Base-by-base conservation (phyloP, 345 rosid species). In the Kernera saxatilis region DNA sequence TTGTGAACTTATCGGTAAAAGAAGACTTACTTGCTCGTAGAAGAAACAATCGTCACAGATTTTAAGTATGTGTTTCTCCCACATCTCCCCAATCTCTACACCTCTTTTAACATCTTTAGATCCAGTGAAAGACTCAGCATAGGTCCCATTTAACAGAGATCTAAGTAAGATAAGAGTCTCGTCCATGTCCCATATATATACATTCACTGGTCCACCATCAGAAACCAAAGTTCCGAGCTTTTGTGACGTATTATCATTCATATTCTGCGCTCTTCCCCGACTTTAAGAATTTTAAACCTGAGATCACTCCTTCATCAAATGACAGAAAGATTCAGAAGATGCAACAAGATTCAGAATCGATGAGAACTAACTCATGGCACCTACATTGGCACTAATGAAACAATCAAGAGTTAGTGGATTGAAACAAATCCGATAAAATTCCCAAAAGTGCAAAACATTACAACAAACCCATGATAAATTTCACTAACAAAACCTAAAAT, bases 151-250 rank as follows among this genome's bases (percentile, higher is more conserved):
- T 63, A 92, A 60, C 79, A 92, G 80, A 73, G 96, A 88, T 84
- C 91, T 88, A 27, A 92, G 90, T 66, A 92, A 78, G 76, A 92
- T 86, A 35, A 92, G 98, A 55, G 98, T 92, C 83, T 89, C 98
- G 62, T 92, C 96, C 94, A 88, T 86, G 78, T 89, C 96, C 98
- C 98, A 92, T 32, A 89, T 61, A 69, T 85, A 88, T 5, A 89
- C 93, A 73, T 82, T 82, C 54, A 77, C 83, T 23, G 75, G 72
- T 57, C 45, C 73, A 67, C 73, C 44, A 48, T 72, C 72, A 58
- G 18, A 7, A 56, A 45, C 63, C 57, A 67, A 78, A 60, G 33
- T 23, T 61, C 36, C 69, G 3, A 50, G 51, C 64, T 70, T 78
- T 60, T 69, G 18, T 55, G 81, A 48, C 65, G 70, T 57, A n/a